phyloP scores from a whole-genome alignment of 2,329 filamentous ascomycete species.

The Neonectria neomacrospora region DNA sequence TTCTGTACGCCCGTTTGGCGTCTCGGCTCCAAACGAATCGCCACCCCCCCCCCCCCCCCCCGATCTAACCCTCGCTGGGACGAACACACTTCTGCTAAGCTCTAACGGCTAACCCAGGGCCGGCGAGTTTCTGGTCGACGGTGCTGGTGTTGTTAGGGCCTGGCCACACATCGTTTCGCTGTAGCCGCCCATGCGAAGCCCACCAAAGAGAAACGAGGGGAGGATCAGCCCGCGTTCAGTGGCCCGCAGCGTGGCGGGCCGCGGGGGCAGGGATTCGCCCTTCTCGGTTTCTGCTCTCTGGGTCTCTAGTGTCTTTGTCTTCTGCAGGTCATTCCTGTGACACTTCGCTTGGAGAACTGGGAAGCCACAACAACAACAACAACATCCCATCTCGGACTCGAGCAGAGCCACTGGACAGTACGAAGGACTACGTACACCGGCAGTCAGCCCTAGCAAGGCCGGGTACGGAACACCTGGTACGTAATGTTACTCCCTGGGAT shows the following conservation, averaged over 20 bases:
- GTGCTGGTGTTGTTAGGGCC: slow-evolving; percentile 6
- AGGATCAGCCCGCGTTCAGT: slow-evolving; percentile 20
- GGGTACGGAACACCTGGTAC: background rate
- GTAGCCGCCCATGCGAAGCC: slow-evolving; percentile 38
- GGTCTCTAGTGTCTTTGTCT: background rate
- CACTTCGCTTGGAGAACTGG: background rate
- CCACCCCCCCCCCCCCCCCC: slow-evolving; percentile 15
- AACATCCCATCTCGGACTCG: background rate
- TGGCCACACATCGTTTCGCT: slow-evolving; percentile 39
- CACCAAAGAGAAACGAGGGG: slow-evolving; percentile 5
- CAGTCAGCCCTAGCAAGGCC: slow-evolving; percentile 4
- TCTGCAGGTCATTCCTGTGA: slow-evolving; percentile 14
- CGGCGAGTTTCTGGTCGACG: slow-evolving; percentile 19
- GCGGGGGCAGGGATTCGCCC: slow-evolving; percentile 17
- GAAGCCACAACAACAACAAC: background rate
- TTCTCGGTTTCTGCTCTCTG: slow-evolving; percentile 22
- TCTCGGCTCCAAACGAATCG: slow-evolving; percentile 4
- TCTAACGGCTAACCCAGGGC: background rate
- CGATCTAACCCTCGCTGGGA: slow-evolving; percentile 31
- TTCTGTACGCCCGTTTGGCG: background rate
- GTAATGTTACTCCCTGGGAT: background rate
- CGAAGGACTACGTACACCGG: background rate
- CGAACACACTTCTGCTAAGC: slow-evolving; percentile 22
- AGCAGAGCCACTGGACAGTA: background rate
- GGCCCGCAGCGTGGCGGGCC: slow-evolving; percentile 23